These are phyloP conservation scores for Dionaea muscipula DNA, from an alignment of 179 eudicot species.

Conservation along the genomic window DNA sequence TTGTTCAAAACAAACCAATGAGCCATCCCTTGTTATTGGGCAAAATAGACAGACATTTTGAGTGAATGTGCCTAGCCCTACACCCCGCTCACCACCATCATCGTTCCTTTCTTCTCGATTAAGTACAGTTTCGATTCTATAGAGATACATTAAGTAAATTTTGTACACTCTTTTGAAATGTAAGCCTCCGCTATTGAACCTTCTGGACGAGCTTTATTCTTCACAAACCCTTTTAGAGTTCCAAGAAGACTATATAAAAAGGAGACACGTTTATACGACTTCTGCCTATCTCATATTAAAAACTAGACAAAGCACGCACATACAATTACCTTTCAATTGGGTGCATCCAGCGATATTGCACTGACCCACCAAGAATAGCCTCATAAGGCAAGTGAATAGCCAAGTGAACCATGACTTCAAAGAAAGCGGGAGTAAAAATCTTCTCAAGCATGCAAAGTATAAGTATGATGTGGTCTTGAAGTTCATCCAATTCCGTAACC, in stretches of 20 bases:
- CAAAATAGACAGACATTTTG: neutral
- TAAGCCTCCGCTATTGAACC: constrained; percentile 4
- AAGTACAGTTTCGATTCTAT: neutral
- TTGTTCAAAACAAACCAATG: constrained; percentile 11
- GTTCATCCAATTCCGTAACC: neutral
- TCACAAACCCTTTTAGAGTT: neutral
- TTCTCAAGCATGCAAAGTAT: constrained; percentile 8
- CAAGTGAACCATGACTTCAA: constrained; percentile 12
- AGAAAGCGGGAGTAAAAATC: constrained; percentile 11
- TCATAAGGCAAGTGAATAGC: constrained; percentile 9
- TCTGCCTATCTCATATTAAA: too few relatives aligned
- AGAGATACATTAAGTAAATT: constrained; percentile 3
- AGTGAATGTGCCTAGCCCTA: neutral
- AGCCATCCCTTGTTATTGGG: constrained; percentile 1
- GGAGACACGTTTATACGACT: too few relatives aligned
- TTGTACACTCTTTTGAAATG: constrained; percentile 3
- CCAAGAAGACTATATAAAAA: neutral
- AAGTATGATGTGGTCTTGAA: neutral
- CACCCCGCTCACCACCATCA: neutral
- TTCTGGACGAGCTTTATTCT: constrained; percentile 10
- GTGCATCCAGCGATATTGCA: constrained; percentile 18
- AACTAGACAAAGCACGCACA: neutral
- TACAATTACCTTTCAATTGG: constrained; percentile 12
- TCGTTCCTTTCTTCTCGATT: neutral
- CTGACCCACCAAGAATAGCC: constrained; percentile 11